These are phyloP conservation scores for Ceratobasidium sp. DNA, from an alignment of 1,284 basidiomycete species.

Conservation along the genomic window DNA sequence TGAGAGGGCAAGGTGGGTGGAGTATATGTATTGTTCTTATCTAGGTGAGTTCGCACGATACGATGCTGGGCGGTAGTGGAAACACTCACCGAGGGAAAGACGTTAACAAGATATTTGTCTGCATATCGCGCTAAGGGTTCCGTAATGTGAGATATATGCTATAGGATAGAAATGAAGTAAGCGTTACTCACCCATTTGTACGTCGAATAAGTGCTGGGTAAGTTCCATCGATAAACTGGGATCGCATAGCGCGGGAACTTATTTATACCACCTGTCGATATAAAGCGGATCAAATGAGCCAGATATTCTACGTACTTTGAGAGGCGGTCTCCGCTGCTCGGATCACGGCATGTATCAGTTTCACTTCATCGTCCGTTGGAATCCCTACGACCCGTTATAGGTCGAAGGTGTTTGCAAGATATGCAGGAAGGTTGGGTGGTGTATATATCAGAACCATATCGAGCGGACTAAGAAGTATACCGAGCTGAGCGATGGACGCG, in stretches of 20 bases:
- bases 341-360: conserved; percentile 12
- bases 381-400: neutral
- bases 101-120: neutral
- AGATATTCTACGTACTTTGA: no score
- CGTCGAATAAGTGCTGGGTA: conserved; percentile 13
- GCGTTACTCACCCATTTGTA: conserved; percentile 4
- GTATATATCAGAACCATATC: neutral
- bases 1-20: conserved; percentile 3
- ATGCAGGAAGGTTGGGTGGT: neutral
- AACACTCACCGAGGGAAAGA: neutral
- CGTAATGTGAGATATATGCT: neutral
- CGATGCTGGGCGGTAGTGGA: neutral
- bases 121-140: neutral
- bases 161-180: neutral
- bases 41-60: no score
- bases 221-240: neutral
- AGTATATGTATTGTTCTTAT: neutral
- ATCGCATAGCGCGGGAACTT: neutral
- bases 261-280: neutral
- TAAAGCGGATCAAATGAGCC: no score
- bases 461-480: no score
- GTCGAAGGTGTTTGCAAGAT: neutral
- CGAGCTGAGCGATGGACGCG: no score
- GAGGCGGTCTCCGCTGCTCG: neutral
- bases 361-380: conserved; percentile 1